These are phyloP conservation scores for Zygoascus flipseniorum DNA, from an alignment of 805 yeast species.

Conservation along the genomic window DNA sequence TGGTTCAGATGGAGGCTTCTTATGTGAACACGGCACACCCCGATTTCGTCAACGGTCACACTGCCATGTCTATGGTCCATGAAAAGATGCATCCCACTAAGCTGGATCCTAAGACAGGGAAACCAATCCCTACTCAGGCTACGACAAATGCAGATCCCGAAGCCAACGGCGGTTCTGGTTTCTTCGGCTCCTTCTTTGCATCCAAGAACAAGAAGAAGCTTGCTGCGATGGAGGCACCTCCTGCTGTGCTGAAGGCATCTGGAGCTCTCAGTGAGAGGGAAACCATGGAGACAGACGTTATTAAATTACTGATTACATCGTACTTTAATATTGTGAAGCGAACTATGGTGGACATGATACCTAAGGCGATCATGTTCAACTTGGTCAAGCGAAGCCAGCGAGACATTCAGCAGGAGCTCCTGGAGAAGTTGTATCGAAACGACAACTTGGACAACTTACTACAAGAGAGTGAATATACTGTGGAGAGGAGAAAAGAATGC, in stretches of 20 bases:
- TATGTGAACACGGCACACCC: constrained; percentile 98
- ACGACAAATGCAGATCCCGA: constrained; percentile 12
- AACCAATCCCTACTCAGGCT: constrained; percentile 30
- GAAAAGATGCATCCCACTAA: constrained; percentile 74
- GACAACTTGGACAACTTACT: constrained; percentile 59
- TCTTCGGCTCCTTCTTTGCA: constrained; percentile 91
- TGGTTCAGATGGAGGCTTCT: constrained; percentile 78
- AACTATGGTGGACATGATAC: constrained; percentile 86
- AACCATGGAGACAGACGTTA: constrained; percentile 92
- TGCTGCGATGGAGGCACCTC: constrained; percentile 95
- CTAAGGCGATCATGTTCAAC: constrained; percentile 91
- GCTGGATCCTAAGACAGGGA: constrained; percentile 89
- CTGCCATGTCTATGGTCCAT: constrained; percentile 86
- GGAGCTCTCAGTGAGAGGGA: constrained; percentile 92
- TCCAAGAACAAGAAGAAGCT: constrained; percentile 87
- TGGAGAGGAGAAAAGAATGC: constrained; percentile 92
- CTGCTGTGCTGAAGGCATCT: constrained; percentile 82
- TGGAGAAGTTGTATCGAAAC: constrained; percentile 77
- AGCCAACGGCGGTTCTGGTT: constrained; percentile 32
- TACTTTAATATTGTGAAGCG: constrained; percentile 89
- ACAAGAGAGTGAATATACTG: constrained; percentile 85
- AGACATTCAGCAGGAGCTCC: constrained; percentile 83
- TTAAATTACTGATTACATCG: constrained; percentile 80
- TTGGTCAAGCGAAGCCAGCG: constrained; percentile 72
- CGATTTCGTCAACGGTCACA: constrained; percentile 86